A percentile compares a stretch with the other conserved stretches of the same genome.
phyloP scores from a whole-genome alignment of 768 basidiomycete species.

The Basidioascus undulatus region DNA sequence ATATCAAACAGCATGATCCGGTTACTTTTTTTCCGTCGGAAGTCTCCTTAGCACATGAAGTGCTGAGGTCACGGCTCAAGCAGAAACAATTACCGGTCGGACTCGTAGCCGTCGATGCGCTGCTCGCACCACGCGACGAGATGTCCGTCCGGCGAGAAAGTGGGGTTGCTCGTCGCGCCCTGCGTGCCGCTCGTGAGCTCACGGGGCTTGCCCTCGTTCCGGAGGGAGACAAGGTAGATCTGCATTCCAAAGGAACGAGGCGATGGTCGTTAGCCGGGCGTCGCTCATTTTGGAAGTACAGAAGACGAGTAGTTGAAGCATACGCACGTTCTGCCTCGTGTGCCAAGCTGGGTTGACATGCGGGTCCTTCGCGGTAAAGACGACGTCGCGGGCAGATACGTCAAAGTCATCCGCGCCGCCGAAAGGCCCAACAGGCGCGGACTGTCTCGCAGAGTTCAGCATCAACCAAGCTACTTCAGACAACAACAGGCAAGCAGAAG shows the following conservation, averaged over 20 bases:
- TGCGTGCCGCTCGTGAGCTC: conserved; percentile 61
- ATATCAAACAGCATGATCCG: conserved; percentile 54
- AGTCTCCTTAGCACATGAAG: too few relatives aligned
- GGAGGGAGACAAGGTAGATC: conserved; percentile 45
- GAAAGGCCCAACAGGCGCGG: conserved; percentile 58
- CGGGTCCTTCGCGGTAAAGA: conserved; percentile 72
- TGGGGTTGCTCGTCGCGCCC: conserved; percentile 54
- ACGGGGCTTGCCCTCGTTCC: conserved; percentile 25
- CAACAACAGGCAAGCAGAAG: conserved; percentile 3
- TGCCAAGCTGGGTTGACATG: conserved; percentile 51
- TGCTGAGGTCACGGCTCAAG: not conserved
- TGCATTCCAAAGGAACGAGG: conserved; percentile 13
- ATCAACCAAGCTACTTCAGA: not conserved
- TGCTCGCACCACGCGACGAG: conserved; percentile 75
- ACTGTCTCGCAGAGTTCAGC: conserved; percentile 20
- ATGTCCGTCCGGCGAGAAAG: conserved; percentile 38
- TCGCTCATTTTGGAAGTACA: too few relatives aligned
- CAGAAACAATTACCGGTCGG: conserved; percentile 33
- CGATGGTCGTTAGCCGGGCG: not conserved
- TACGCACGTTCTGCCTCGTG: conserved; percentile 57
- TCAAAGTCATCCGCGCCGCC: conserved; percentile 66
- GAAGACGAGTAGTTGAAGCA: too few relatives aligned
- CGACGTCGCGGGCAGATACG: conserved; percentile 38
- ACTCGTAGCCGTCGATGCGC: conserved; percentile 67
- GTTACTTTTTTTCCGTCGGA: too few relatives aligned